phyloP scores from a whole-genome alignment of 208 protist genomes.

The Lotmaria passim region DNA sequence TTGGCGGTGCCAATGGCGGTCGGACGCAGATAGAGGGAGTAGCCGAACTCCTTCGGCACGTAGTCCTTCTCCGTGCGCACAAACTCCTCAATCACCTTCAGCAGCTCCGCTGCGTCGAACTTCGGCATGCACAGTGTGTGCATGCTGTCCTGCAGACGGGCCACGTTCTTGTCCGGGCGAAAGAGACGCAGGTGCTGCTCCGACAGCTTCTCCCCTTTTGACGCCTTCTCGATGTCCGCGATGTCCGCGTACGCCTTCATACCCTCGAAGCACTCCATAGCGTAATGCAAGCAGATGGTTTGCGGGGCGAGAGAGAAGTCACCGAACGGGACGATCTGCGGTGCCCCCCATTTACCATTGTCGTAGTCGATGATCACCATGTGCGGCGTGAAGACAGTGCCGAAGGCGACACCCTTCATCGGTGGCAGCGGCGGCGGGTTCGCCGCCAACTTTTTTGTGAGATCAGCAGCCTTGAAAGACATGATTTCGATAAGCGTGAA shows the following conservation, averaged over 20 bases:
- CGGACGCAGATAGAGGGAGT: constrained; percentile 98
- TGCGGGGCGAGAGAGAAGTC: constrained; percentile 92
- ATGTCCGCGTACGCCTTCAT: constrained; percentile 97
- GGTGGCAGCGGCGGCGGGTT: constrained; percentile 61
- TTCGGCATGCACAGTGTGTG: constrained; percentile 91
- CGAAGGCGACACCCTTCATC: constrained; percentile 88
- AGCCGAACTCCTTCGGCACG: constrained; percentile 92
- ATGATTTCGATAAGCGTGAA: neutral
- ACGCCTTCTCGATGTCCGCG: constrained; percentile 55
- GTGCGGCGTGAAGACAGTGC: constrained; percentile 95
- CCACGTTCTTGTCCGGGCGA: constrained; percentile 96
- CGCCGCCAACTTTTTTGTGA: constrained; percentile 34
- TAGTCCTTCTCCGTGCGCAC: constrained; percentile 94
- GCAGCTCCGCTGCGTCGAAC: constrained; percentile 90
- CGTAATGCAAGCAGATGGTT: constrained; percentile 95
- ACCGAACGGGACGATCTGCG: constrained; percentile 66
- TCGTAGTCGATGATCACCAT: constrained; percentile 94
- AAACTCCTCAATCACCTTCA: constrained; percentile 93
- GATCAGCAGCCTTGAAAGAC: constrained; percentile 17
- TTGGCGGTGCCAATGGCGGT: constrained; percentile 93
- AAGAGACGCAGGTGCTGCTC: constrained; percentile 92
- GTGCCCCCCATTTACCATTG: constrained; percentile 88
- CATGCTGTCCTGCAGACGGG: constrained; percentile 86
- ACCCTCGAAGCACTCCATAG: constrained; percentile 95
- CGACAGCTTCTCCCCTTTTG: constrained; percentile 38